Evolutionary conservation across 768 basidiomycete species (phyloP).

Genomic region (Chlorophyllum brunneum): DNA sequence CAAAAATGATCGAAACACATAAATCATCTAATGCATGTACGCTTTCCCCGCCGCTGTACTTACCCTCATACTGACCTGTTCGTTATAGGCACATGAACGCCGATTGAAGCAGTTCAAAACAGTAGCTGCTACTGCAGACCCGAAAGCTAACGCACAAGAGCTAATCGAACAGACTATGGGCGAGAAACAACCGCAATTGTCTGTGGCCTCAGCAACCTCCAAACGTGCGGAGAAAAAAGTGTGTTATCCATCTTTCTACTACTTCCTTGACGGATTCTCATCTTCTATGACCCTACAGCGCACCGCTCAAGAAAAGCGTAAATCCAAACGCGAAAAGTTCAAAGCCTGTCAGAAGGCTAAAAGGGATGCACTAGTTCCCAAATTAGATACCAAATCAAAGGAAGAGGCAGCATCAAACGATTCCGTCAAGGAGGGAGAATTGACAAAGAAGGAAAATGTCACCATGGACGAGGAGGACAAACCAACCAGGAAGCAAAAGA

Average conservation of each 20-base stretch:
- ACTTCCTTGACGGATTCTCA: not conserved
- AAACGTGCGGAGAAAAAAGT: constrained; percentile 67
- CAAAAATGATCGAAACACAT: constrained; percentile 54
- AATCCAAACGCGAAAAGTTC: constrained; percentile 44
- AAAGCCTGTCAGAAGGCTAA: constrained; percentile 43
- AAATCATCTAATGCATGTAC: constrained; percentile 58
- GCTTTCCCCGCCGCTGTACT: constrained; percentile 20
- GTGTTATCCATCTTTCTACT: constrained; percentile 14
- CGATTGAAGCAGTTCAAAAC: constrained; percentile 49
- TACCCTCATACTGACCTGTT: constrained; percentile 5
- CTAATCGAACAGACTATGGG: constrained; percentile 28
- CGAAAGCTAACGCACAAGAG: constrained; percentile 45
- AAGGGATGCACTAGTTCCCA: constrained; percentile 12
- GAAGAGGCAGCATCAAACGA: no score
- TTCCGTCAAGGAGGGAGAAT: not conserved
- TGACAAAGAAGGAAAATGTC: constrained; percentile 8
- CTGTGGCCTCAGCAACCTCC: constrained; percentile 31
- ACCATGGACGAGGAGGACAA: constrained; percentile 13
- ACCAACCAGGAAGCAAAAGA: not conserved
- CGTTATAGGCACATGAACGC: constrained; percentile 57
- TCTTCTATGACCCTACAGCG: constrained; percentile 34
- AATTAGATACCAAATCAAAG: not conserved
- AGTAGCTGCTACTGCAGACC: constrained; percentile 35
- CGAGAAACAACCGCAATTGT: constrained; percentile 23
- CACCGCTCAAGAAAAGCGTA: constrained; percentile 35